Conservation (phyloP, 2,329 filamentous ascomycete genomes). For the Sporothrix protearum region DNA sequence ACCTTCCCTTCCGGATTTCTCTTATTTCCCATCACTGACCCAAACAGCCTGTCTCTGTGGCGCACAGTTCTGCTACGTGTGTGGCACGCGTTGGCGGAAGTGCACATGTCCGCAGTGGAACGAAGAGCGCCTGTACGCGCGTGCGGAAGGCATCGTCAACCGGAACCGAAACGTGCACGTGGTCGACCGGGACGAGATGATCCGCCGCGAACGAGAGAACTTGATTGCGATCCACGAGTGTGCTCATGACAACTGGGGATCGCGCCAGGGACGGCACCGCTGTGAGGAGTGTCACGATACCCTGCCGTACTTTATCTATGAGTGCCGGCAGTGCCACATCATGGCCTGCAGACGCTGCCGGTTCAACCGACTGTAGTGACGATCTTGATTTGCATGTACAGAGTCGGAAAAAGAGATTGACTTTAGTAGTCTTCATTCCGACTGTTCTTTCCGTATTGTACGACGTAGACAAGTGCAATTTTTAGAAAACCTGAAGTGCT, state of each 20-base stretch:
- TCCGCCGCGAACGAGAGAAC: background rate
- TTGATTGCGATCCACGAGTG: constrained; percentile 41
- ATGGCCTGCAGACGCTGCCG: constrained; percentile 47
- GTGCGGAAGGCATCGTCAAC: constrained; percentile 37
- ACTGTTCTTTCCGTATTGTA: too few species aligned
- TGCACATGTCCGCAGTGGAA: constrained; percentile 42
- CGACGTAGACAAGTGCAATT: too few species aligned
- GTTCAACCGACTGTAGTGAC: constrained; percentile 35
- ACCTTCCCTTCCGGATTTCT: background rate
- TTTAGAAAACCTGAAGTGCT: too few species aligned
- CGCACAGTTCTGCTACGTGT: constrained; percentile 50
- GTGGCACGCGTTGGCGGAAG: constrained; percentile 42
- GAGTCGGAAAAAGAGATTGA: background rate
- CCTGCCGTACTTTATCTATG: constrained; percentile 44
- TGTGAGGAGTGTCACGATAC: constrained; percentile 46
- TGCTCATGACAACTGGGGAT: constrained; percentile 38
- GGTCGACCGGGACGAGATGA: constrained; percentile 28
- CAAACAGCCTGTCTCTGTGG: constrained; percentile 45
- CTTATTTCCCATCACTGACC: background rate
- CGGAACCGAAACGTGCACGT: constrained; percentile 23
- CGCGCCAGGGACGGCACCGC: constrained; percentile 33
- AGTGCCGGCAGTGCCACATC: constrained; percentile 45
- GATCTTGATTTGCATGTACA: too few species aligned
- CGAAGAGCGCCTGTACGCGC: constrained; percentile 36
- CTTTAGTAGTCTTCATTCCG: too few species aligned